Percentiles rank a stretch among this genome's conserved stretches.
These are phyloP conservation scores for Diaporthe velutina DNA, from an alignment of 2,329 filamentous ascomycete species.

Conservation along the genomic window DNA sequence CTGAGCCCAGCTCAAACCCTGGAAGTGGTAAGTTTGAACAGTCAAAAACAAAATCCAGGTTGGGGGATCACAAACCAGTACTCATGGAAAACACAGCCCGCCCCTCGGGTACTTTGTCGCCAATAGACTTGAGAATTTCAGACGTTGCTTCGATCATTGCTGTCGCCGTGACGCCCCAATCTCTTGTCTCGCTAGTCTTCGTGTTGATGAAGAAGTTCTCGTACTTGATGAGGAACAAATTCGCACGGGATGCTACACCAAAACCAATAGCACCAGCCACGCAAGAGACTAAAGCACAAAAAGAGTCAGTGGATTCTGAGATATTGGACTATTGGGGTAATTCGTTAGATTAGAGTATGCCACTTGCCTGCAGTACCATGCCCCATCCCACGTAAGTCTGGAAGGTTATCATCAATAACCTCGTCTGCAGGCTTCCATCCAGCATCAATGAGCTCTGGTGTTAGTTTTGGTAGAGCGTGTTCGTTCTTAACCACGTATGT, in stretches of 20 bases:
- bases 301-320: not conserved
- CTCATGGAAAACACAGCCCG: not conserved
- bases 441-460: not conserved
- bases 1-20: not conserved
- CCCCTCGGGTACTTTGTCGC: not conserved
- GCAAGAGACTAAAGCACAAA: conserved; percentile 8
- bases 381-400: not conserved
- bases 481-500: conserved; percentile 5
- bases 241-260: conserved; percentile 10
- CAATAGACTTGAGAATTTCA: not conserved
- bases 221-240: conserved; percentile 20
- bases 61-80: not conserved
- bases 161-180: not conserved
- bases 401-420: conserved; percentile 24
- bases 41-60: not conserved
- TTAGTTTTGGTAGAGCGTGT: conserved; percentile 7
- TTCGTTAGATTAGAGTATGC: too few species aligned
- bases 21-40: not conserved
- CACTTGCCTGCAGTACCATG: conserved; percentile 17
- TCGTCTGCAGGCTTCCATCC: conserved; percentile 4
- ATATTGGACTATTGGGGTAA: too few species aligned
- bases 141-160: not conserved
- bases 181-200: not conserved
- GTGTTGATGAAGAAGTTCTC: not conserved
- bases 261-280: not conserved